Conservation (phyloP, 371 early-diverging fungal species). For the Lichtheimia corymbifera region DNA sequence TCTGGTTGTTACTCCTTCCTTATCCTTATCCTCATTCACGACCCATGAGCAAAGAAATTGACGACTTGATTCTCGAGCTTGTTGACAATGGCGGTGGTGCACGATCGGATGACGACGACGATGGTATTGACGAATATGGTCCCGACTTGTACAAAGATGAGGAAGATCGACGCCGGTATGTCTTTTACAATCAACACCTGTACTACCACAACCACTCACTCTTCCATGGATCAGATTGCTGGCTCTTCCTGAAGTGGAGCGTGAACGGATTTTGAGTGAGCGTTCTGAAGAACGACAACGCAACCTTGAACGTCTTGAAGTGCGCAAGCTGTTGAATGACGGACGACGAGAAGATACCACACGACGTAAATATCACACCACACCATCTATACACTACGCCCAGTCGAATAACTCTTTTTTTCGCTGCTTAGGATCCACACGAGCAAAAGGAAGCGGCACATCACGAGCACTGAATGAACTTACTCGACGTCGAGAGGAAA, state of each 20-base stretch:
- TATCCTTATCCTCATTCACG: not conserved
- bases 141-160: slow-evolving; percentile 77
- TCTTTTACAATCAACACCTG: too few relatives aligned
- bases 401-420: not conserved
- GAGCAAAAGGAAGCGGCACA: slow-evolving; percentile 55
- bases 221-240: slow-evolving; percentile 37
- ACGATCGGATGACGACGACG: slow-evolving; percentile 56
- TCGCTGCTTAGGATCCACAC: slow-evolving; percentile 50
- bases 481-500: slow-evolving; percentile 57
- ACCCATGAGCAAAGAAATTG: slow-evolving; percentile 17
- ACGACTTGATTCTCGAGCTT: slow-evolving; percentile 22
- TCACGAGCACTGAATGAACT: slow-evolving; percentile 56
- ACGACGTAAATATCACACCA: slow-evolving; percentile 40
- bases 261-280: slow-evolving; percentile 77
- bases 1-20: too few relatives aligned
- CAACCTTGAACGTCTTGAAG: slow-evolving; percentile 59
- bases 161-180: slow-evolving; percentile 64
- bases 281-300: slow-evolving; percentile 70
- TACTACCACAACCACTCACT: not conserved
- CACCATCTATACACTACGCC: not conserved
- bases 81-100: slow-evolving; percentile 17
- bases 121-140: slow-evolving; percentile 72
- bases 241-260: slow-evolving; percentile 73
- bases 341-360: slow-evolving; percentile 57
- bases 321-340: slow-evolving; percentile 57